phyloP scores from a whole-genome alignment of 495 filamentous ascomycete genomes.

The Penicillium argentinense region DNA sequence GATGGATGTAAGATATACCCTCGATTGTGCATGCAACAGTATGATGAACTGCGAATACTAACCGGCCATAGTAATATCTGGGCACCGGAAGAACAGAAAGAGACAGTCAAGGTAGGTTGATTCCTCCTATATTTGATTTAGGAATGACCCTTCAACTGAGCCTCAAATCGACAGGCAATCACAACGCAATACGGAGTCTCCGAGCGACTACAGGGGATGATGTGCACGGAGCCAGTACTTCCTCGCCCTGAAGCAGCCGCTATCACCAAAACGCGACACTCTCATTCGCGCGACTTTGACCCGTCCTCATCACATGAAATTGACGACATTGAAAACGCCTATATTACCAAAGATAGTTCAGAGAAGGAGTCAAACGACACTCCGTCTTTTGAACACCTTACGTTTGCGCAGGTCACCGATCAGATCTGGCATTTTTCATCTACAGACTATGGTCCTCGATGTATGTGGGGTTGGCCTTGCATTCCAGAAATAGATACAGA shows the following conservation, averaged over 20 bases:
- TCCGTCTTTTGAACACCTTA: constrained; percentile 31
- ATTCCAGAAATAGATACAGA: background rate
- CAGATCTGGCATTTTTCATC: constrained; percentile 68
- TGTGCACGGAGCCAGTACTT: constrained; percentile 56
- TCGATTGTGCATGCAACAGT: background rate
- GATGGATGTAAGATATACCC: constrained; percentile 65
- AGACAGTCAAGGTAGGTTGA: constrained; percentile 46
- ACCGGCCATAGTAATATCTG: constrained; percentile 61
- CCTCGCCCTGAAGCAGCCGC: constrained; percentile 18
- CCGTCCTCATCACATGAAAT: constrained; percentile 11
- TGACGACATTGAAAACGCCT: constrained; percentile 38
- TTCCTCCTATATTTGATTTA: too few relatives aligned
- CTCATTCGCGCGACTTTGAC: constrained; percentile 9
- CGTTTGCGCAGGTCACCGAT: constrained; percentile 50
- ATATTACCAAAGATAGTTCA: constrained; percentile 23
- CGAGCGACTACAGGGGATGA: constrained; percentile 62
- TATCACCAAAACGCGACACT: constrained; percentile 11
- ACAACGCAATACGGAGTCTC: constrained; percentile 65
- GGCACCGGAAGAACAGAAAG: constrained; percentile 60
- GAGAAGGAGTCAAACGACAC: constrained; percentile 25
- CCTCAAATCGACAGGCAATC: constrained; percentile 23
- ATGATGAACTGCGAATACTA: constrained; percentile 2
- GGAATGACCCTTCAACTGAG: constrained; percentile 2
- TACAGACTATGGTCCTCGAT: constrained; percentile 58
- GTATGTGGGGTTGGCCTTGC: constrained; percentile 27